Percentiles rank a stretch among this genome's conserved stretches.
These are phyloP conservation scores for Bacidia gigantensis DNA, from an alignment of 495 filamentous ascomycete genomes.

Conservation along the genomic window DNA sequence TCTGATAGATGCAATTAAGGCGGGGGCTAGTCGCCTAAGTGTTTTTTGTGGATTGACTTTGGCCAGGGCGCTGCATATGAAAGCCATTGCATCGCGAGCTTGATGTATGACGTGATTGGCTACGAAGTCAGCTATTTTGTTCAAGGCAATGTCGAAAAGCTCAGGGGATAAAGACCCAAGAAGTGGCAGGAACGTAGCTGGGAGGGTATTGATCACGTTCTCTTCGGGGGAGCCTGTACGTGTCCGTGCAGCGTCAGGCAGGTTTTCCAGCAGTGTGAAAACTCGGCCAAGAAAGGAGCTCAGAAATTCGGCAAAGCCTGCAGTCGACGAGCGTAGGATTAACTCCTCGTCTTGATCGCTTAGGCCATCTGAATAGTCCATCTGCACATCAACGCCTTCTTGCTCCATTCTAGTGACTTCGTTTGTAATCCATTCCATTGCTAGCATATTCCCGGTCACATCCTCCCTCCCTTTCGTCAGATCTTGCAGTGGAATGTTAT, in stretches of 20 bases:
- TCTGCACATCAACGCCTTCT: constrained; percentile 66
- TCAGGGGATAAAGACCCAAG: constrained; percentile 87
- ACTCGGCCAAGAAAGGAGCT: constrained; percentile 82
- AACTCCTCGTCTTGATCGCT: constrained; percentile 75
- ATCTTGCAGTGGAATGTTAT: constrained; percentile 84
- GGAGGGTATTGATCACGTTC: constrained; percentile 90
- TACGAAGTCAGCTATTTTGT: constrained; percentile 89
- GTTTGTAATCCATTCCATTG: constrained; percentile 83
- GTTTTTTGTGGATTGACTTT: constrained; percentile 90
- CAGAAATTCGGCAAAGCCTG: constrained; percentile 83
- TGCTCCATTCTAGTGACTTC: constrained; percentile 89
- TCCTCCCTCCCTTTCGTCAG: constrained; percentile 56
- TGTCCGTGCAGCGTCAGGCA: constrained; percentile 77
- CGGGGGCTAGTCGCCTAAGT: constrained; percentile 75
- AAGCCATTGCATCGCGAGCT: constrained; percentile 95
- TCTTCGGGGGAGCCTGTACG: constrained; percentile 89
- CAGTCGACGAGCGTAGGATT: constrained; percentile 91
- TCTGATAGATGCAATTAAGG: constrained; percentile 79
- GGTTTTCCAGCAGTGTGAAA: constrained; percentile 87
- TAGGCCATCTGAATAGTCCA: constrained; percentile 75
- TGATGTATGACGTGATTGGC: constrained; percentile 93
- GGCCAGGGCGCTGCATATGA: constrained; percentile 90
- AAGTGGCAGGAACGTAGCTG: constrained; percentile 79
- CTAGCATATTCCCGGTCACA: constrained; percentile 60
- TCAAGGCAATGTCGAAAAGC: constrained; percentile 78